A percentile compares a stretch with the other conserved stretches of the same genome.
Evolutionary conservation across 192 early-diverging fungal genomes (phyloP).

Genomic region (Jimgerdemannia lactiflua): DNA sequence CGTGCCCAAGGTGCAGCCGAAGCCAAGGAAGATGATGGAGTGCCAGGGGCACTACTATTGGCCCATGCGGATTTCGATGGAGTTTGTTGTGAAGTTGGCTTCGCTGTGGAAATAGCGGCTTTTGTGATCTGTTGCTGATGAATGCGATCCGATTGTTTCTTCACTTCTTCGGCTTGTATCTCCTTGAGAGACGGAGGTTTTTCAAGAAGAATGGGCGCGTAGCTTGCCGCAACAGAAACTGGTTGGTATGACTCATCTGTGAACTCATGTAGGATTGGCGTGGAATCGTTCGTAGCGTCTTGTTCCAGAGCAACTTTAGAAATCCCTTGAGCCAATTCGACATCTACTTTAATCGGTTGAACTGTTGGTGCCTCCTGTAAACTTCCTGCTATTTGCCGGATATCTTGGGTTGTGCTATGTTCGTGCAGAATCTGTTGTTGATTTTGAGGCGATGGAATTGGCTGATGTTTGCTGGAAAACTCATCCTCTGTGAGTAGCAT

Average conservation of each 20-base stretch:
- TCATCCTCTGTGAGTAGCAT: neutral
- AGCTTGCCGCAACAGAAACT: neutral
- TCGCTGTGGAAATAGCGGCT: neutral
- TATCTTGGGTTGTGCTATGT: neutral
- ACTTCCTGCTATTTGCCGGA: neutral
- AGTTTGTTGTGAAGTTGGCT: slow-evolving; percentile 3
- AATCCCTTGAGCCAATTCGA: neutral
- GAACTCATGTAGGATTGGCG: neutral
- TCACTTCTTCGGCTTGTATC: slow-evolving; percentile 42
- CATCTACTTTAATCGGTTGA: neutral
- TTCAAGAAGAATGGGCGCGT: neutral
- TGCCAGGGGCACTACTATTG: slow-evolving; percentile 5
- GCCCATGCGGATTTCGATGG: slow-evolving; percentile 2
- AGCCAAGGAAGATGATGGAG: slow-evolving; percentile 23
- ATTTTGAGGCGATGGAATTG: slow-evolving; percentile 3
- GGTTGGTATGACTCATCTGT: neutral
- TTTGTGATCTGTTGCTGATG: slow-evolving; percentile 20
- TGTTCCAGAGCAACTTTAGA: neutral
- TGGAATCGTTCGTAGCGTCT: neutral
- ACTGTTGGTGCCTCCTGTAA: neutral
- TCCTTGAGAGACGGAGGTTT: slow-evolving; percentile 38
- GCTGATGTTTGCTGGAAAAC: slow-evolving; percentile 4
- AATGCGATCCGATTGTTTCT: slow-evolving; percentile 31
- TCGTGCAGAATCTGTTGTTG: slow-evolving; percentile 6
- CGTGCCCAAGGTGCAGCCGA: slow-evolving; percentile 20